phyloP scores from a whole-genome alignment of 225 moss, liverwort and hornwort genomes.

The Marchantia polymorpha region DNA sequence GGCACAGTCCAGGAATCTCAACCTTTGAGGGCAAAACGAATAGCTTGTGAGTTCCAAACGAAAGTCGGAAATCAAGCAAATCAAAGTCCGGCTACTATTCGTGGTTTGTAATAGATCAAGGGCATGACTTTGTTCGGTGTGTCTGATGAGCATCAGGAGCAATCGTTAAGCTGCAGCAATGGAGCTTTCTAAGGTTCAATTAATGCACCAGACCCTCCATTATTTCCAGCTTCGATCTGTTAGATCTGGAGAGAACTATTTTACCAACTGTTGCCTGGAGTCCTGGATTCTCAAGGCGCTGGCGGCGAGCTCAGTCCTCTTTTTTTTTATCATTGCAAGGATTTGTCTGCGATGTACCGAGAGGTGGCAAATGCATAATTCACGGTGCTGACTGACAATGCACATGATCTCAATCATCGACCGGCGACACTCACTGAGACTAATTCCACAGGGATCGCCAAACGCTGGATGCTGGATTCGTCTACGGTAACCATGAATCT shows the following conservation, averaged over 20 bases:
- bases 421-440: too few species aligned
- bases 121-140: neutral
- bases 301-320: neutral
- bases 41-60: neutral
- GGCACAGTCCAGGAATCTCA: neutral
- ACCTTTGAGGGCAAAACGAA: neutral
- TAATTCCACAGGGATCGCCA: too few species aligned
- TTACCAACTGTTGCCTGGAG: neutral
- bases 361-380: neutral
- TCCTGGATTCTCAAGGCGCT: neutral
- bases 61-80: neutral
- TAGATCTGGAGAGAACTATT: neutral
- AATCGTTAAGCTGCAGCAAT: neutral
- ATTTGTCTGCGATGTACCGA: neutral
- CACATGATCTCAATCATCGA: too few species aligned
- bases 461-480: too few species aligned
- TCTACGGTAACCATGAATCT: too few species aligned
- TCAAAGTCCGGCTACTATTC: neutral
- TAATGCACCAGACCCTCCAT: neutral
- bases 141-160: neutral
- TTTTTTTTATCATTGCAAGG: neutral
- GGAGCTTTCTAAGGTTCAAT: neutral
- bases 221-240: neutral
- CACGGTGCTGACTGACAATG: neutral
- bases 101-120: neutral